Evolutionary conservation across 2,329 filamentous ascomycete genomes (phyloP).

Genomic region (Colletotrichum trifolii): DNA sequence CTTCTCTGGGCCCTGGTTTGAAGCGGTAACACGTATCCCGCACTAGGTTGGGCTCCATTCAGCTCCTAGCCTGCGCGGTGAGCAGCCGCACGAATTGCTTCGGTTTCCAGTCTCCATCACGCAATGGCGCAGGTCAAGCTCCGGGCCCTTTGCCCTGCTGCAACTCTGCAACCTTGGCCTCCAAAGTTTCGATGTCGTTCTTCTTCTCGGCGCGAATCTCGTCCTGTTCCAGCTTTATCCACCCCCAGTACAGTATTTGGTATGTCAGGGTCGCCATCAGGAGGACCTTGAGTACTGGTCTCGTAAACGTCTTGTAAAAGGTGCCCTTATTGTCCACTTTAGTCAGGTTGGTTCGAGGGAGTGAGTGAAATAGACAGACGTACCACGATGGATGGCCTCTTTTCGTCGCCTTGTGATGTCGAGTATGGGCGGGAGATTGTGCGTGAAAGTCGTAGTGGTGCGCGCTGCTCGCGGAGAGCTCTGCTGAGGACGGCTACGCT

Average conservation of each 20-base stretch:
- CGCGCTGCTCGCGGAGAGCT: constrained; percentile 19
- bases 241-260: constrained; percentile 79
- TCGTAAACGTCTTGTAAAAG: constrained; percentile 81
- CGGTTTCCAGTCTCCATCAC: not conserved
- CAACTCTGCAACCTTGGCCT: constrained; percentile 51
- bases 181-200: constrained; percentile 48
- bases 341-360: not conserved
- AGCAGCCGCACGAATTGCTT: not conserved
- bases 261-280: constrained; percentile 82
- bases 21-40: too few species aligned
- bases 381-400: constrained; percentile 33
- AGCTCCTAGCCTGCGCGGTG: not conserved
- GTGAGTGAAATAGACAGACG: not conserved
- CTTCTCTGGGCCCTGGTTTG: too few species aligned
- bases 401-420: constrained; percentile 18
- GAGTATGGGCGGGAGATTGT: constrained; percentile 23
- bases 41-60: too few species aligned
- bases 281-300: constrained; percentile 79
- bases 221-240: constrained; percentile 78
- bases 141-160: constrained; percentile 35
- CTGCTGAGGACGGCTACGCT: constrained; percentile 17
- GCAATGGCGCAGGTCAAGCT: not conserved
- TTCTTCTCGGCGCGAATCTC: constrained; percentile 68
- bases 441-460: constrained; percentile 4
- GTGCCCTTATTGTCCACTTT: constrained; percentile 55